Evolutionary conservation across 148 eudicot species (phyloP).

Genomic region (Agrostemma githago): DNA sequence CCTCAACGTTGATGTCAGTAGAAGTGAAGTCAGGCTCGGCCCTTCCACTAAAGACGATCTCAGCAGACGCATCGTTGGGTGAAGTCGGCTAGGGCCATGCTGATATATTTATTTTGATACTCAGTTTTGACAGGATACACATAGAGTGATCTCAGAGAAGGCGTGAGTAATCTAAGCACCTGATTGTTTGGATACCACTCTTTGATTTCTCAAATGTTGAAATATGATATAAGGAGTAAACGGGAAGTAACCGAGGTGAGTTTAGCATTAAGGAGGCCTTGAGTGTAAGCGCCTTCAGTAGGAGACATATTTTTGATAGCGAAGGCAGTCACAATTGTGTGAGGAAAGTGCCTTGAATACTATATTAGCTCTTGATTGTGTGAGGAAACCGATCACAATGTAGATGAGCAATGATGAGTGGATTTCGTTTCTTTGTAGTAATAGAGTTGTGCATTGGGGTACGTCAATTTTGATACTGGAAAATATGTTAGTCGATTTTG

Average conservation of each 20-base stretch:
- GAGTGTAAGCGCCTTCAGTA: constrained; percentile 93
- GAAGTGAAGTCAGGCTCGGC: constrained; percentile 93
- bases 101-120: constrained; percentile 69
- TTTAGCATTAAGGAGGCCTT: constrained; percentile 93
- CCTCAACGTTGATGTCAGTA: constrained; percentile 79
- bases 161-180: constrained; percentile 79
- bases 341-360: too few relatives aligned
- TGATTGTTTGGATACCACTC: constrained; percentile 98
- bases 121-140: constrained; percentile 77
- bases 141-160: constrained; percentile 60
- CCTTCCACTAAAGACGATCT: constrained; percentile 87
- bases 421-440: too few relatives aligned
- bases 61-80: constrained; percentile 56
- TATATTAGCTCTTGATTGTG: too few relatives aligned
- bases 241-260: constrained; percentile 61
- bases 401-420: too few relatives aligned
- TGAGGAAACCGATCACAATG: too few relatives aligned
- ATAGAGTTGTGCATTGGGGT: too few relatives aligned
- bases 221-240: too few relatives aligned
- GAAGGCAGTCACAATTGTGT: constrained; percentile 25
- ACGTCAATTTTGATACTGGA: too few relatives aligned
- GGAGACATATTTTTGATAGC: constrained; percentile 94
- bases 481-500: too few relatives aligned
- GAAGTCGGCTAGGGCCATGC: constrained; percentile 36
- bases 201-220: constrained; percentile 39